These are phyloP conservation scores for Geum urbanum DNA, from an alignment of 306 rosid genomes.

Conservation along the genomic window DNA sequence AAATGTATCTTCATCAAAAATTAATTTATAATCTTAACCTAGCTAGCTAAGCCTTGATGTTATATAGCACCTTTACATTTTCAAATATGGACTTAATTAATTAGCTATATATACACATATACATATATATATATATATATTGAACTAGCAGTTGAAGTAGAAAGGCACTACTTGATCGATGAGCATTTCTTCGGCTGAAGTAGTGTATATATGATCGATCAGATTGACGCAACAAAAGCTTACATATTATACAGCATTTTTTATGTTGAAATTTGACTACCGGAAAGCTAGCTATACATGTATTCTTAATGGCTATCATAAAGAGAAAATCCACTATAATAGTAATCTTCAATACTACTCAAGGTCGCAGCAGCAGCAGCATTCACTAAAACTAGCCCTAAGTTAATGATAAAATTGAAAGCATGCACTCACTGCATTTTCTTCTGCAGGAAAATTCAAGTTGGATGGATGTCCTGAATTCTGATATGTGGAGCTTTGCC, in stretches of 20 bases:
- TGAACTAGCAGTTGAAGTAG: too few relatives aligned
- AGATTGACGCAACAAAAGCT: constrained; percentile 32
- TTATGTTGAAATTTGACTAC: constrained; percentile 25
- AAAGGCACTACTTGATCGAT: constrained; percentile 27
- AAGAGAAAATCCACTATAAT: background rate
- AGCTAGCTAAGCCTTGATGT: constrained; percentile 38
- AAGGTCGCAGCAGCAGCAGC: background rate
- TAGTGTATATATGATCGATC: constrained; percentile 17
- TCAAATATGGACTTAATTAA: background rate
- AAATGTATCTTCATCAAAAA: constrained; percentile 23
- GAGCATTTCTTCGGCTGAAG: constrained; percentile 63
- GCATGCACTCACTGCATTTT: too few relatives aligned
- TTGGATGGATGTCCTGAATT: constrained; percentile 6
- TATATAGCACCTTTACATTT: constrained; percentile 44
- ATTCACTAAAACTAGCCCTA: constrained; percentile 14
- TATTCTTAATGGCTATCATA: background rate
- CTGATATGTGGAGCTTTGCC: constrained; percentile 28
- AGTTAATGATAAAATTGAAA: too few relatives aligned
- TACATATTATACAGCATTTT: constrained; percentile 28
- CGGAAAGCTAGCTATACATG: background rate
- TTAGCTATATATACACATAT: background rate
- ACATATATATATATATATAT: too few relatives aligned
- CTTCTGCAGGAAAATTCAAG: constrained; percentile 12
- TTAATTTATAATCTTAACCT: background rate
- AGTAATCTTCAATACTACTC: constrained; percentile 27